Evolutionary conservation across 2,329 filamentous ascomycete genomes (phyloP), one percentile per base, ranked within the genome.

Genomic region (Apiospora aurea): DNA sequence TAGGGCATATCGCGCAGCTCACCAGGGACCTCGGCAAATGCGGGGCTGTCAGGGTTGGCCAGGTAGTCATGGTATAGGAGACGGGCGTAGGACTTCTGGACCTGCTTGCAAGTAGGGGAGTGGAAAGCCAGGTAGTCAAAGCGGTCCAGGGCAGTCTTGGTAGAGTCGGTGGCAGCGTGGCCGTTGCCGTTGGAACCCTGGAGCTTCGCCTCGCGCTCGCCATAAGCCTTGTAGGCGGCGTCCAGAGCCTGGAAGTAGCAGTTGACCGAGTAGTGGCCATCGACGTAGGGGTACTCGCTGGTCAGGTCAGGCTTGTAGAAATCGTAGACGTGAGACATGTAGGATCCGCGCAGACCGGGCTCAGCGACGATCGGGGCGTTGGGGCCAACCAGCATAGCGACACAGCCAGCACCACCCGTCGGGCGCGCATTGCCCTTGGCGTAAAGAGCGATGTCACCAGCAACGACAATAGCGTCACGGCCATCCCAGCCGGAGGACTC

Each of bases 231-330:
- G 87, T 96, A 96, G 83, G 93, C 92, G 71, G 90, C 89, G 80
- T 96, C 93, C 38, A 96, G 90, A 69, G 93, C 93, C 85, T 93
- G 89, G 75, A 88, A 93, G 85, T 96, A 96, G 88, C 93, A 96
- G 83, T 86, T 92, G 81, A 95, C 83, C 68, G 93, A 96, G 88
- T 91, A 95, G 83, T 95, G 93, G 73, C 93, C 93, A 78, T 96
- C 93, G 72, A 96, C 93, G 80, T 94, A 91, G 75, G 93, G 93
- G 85, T 96, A 96, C 85, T 96, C 93, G 88, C 92, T 94, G 79
- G 93, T 93, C 76, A 96, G 87, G 83, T 96, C 93, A 79, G 93
- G 93, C 91, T 96, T 96, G 90, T 94, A 96, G 83, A 96, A 96
- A 83, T 96, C 93, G 83, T 96, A 96, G 78, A 91, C 92, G 85